Evolutionary conservation across 73 alveolate species (phyloP).

Genomic region (Tetrahymena thermophila): DNA sequence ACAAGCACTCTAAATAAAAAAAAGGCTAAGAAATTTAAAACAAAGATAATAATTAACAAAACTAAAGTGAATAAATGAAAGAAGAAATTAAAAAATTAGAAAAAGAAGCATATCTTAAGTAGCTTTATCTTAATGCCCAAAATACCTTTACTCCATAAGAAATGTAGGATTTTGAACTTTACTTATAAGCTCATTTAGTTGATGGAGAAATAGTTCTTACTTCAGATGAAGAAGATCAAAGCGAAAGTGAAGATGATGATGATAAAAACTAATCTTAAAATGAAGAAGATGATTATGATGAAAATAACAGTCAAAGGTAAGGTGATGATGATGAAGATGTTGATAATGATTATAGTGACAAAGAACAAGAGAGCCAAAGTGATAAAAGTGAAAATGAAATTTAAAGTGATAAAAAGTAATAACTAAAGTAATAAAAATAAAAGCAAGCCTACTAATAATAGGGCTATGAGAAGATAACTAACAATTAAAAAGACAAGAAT

Average conservation of each 20-base stretch:
- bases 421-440: too few relatives aligned
- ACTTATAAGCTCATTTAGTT: not conserved
- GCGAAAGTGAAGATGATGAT: not conserved
- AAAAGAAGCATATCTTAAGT: not conserved
- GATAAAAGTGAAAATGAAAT: not conserved
- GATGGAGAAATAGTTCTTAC: not conserved
- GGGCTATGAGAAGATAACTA: too few relatives aligned
- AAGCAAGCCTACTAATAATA: not conserved
- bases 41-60: not conserved
- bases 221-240: not conserved
- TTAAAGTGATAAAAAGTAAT: not conserved
- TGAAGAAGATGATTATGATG: not conserved
- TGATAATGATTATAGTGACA: not conserved
- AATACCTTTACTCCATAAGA: not conserved
- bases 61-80: not conserved
- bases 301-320: not conserved
- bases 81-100: not conserved
- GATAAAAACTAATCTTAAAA: not conserved
- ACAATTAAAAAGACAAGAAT: not conserved
- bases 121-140: not conserved
- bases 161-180: not conserved
- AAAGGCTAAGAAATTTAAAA: not conserved
- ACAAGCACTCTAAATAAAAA: not conserved
- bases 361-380: not conserved
- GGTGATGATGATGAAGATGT: not conserved